These are phyloP conservation scores for Cynara cardunculus DNA, from an alignment of 129 eudicot genomes.

Conservation along the genomic window DNA sequence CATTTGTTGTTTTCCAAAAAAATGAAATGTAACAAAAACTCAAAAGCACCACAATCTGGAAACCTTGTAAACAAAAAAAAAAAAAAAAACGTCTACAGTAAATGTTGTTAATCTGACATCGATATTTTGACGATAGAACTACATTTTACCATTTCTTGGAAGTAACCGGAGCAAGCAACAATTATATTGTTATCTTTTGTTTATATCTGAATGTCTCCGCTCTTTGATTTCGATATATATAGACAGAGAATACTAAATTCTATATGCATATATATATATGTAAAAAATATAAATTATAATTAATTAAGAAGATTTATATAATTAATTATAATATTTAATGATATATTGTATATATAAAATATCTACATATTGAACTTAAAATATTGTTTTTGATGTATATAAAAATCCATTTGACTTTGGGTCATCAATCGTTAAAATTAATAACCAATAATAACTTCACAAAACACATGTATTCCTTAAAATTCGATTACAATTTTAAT, in stretches of 20 bases:
- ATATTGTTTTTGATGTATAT: neutral
- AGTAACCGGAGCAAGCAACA: neutral
- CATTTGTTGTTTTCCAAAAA: conserved; percentile 1
- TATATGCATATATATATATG: too few relatives aligned
- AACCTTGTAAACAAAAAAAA: conserved; percentile 9
- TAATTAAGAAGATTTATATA: neutral
- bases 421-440: neutral
- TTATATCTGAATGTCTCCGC: neutral
- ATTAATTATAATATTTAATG: neutral
- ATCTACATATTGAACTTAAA: neutral
- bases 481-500: neutral
- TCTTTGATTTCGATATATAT: neutral
- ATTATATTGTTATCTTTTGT: neutral
- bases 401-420: neutral
- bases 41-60: conserved; percentile 6
- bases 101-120: neutral
- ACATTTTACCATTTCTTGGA: neutral
- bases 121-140: neutral
- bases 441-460: neutral
- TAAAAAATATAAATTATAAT: too few relatives aligned
- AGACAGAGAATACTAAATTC: neutral
- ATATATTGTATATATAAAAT: neutral
- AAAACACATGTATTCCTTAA: neutral
- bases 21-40: conserved; percentile 6
- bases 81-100: neutral